A percentile compares a stretch with the other conserved stretches of the same genome.
Evolutionary conservation across 768 basidiomycete species (phyloP).

Genomic region (Strobilomyces confusus): DNA sequence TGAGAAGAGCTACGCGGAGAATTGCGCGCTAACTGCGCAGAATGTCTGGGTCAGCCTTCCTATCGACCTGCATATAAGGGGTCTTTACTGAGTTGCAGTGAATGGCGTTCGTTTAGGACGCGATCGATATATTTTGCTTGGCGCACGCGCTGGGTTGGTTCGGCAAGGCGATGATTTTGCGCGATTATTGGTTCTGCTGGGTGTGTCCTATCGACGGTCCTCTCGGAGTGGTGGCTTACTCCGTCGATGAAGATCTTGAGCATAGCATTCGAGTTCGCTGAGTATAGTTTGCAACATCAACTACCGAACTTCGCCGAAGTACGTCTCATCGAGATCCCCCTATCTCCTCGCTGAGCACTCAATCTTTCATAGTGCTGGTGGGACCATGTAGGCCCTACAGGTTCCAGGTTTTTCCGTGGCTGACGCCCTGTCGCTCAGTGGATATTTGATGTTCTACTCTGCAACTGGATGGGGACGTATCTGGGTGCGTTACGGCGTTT

Average conservation of each 20-base stretch:
- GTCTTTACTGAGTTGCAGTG: not conserved
- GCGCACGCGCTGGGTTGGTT: constrained; percentile 89
- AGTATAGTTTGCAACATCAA: constrained; percentile 85
- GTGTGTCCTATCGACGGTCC: constrained; percentile 35
- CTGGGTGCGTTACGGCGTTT: constrained; percentile 45
- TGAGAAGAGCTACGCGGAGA: constrained; percentile 84
- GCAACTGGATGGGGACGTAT: constrained; percentile 87
- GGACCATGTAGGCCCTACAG: constrained; percentile 67
- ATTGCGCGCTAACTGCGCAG: constrained; percentile 59
- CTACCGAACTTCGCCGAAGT: constrained; percentile 88
- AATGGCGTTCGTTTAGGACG: constrained; percentile 44
- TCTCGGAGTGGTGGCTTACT: constrained; percentile 6
- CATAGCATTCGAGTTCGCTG: constrained; percentile 83
- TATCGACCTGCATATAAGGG: not conserved
- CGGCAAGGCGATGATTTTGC: constrained; percentile 84
- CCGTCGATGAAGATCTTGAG: constrained; percentile 62
- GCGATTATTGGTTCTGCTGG: constrained; percentile 96
- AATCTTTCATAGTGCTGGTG: constrained; percentile 69
- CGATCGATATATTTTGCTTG: constrained; percentile 82
- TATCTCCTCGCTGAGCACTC: constrained; percentile 21
- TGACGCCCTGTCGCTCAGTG: constrained; percentile 46
- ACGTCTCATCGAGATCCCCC: constrained; percentile 23
- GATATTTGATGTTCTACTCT: constrained; percentile 81
- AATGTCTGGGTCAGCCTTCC: constrained; percentile 60
- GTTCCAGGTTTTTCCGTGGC: constrained; percentile 1